Evolutionary conservation across 2,329 filamentous ascomycete genomes (phyloP), one percentile per base, ranked within the genome.

Genomic region (Diplodia seriata): DNA sequence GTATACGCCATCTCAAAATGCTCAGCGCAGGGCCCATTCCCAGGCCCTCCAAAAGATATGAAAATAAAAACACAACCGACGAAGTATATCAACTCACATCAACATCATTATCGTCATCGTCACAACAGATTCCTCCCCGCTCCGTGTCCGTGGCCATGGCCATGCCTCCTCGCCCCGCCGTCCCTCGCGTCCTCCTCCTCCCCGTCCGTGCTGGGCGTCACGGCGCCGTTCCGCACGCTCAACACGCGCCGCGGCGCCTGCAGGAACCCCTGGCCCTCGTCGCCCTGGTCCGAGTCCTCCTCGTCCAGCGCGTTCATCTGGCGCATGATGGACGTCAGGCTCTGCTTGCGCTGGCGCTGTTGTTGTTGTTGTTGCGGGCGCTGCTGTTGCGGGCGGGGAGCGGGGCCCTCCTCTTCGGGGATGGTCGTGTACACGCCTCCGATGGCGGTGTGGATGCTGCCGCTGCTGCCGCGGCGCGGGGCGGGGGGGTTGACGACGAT

Each of bases 161-260:
- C 51, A 3, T 23, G 11, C 9, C 51, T 59, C 62, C 26, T 55
- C 49, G 12, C 62, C 12, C 62, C 50, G 3, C 62, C 50, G 8
- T 55, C 33, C 6, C 50, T n/a, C 49, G 33, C 40, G 15, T 38
- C 33, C 33, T 61, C 59, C n/a, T 23, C 26, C 31, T 31, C 43
- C 4, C 59, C 51, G 4, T 55, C 62, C 12, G 18, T 49, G 12
- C 50, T 57, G n/a, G 64, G 64, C 40, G 64, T 66, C 18, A 55
- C 64, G 3, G 64, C 64, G 18, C 64, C 64, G 18, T 66, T 66
- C 26, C 64, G 23, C 8, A 66, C 64, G 38, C 51, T 66, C 53
- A 66, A 18, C n/a, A 51, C 47, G 7, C 59, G 29, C 18, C 47
- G 29, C 23, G 57, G 40, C 11, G n/a, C 59, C 26, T 31, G 18